Base-by-base conservation (phyloP, 768 basidiomycete genomes). In the Mycena chlorophos region DNA sequence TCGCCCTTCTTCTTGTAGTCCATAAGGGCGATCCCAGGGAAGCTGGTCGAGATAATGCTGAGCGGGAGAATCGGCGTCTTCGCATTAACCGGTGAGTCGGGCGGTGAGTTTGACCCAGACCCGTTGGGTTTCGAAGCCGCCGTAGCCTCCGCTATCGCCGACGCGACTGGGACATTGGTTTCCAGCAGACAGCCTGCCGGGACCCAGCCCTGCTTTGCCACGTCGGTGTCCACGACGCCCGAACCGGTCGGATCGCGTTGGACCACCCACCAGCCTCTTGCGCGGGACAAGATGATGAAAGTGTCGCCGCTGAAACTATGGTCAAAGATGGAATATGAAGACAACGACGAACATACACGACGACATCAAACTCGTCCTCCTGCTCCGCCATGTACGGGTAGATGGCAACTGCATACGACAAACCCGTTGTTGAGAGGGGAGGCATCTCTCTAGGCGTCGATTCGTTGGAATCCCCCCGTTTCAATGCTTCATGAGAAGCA, bases 241-340 rank as follows among this genome's bases (percentile, higher is more conserved):
- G 86, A 81, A 4, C 94, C 94, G 30, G 84, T 85, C 27, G 89
- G 89, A 70, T 99, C 97, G 29, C 91, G 86, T 68, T 98, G 95
- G 3, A 98, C 97, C 29, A 98, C 91, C 94, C 96, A 99, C 97
- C 97, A 99, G 1, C 97, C 96, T 52, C 95, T 87, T n/a, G 94
- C 88, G 51, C 95, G 86, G 51, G 91, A 91, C 38, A 94, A 75
- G 60, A 98, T 95, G 59, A 96, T 85, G 72, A 94, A 98, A 1
- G 94, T 94, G 66, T 95, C 92, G 37, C 93, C 94, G 16, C 93
- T 95, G 56, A 2, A 51, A 26, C 6, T 25, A 13, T 52, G 16
- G 39, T 40, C 28, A 39, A 57, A 20, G 31, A 34, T 14, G 27
- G 50, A 28, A 54, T 31, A 42, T 51, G 25, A 40, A 62, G 28